These are phyloP conservation scores for Puccinia triticina DNA, from an alignment of 1,284 basidiomycete species.

Conservation along the genomic window DNA sequence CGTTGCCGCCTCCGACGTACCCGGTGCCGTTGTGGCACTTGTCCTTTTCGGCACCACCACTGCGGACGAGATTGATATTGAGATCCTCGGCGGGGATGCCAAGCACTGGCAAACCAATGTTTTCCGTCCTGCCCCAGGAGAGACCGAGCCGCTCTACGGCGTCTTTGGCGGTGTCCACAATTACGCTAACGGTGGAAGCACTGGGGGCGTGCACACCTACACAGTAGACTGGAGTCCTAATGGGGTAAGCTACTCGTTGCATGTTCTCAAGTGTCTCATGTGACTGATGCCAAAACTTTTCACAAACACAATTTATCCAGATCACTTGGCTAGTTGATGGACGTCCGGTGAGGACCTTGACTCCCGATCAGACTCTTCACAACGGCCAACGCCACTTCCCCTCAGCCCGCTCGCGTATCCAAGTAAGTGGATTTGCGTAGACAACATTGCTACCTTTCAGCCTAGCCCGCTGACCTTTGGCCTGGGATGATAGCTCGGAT, in stretches of 20 bases:
- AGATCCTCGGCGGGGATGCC: slow-evolving; percentile 43
- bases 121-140: slow-evolving; percentile 45
- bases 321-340: slow-evolving; percentile 50
- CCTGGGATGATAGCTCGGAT: slow-evolving; percentile 8
- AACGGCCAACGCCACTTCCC: slow-evolving; percentile 40
- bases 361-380: slow-evolving; percentile 36
- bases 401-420: slow-evolving; percentile 43
- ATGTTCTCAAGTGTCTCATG: neutral
- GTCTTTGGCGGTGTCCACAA: slow-evolving; percentile 45
- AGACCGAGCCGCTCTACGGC: slow-evolving; percentile 48
- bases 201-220: slow-evolving; percentile 29
- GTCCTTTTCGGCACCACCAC: slow-evolving; percentile 44
- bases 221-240: slow-evolving; percentile 43
- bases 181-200: slow-evolving; percentile 12
- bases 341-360: slow-evolving; percentile 27
- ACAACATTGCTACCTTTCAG: too few species aligned
- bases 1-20: slow-evolving; percentile 32
- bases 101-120: slow-evolving; percentile 51
- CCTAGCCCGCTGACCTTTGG: neutral
- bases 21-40: slow-evolving; percentile 32
- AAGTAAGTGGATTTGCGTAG: too few species aligned
- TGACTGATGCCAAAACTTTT: too few species aligned
- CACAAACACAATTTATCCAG: too few species aligned
- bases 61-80: slow-evolving; percentile 50
- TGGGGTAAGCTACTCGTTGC: slow-evolving; percentile 4